Evolutionary conservation across 1,284 basidiomycete species (phyloP), one percentile per base, ranked within the genome.

Genomic region (Somion occarium): DNA sequence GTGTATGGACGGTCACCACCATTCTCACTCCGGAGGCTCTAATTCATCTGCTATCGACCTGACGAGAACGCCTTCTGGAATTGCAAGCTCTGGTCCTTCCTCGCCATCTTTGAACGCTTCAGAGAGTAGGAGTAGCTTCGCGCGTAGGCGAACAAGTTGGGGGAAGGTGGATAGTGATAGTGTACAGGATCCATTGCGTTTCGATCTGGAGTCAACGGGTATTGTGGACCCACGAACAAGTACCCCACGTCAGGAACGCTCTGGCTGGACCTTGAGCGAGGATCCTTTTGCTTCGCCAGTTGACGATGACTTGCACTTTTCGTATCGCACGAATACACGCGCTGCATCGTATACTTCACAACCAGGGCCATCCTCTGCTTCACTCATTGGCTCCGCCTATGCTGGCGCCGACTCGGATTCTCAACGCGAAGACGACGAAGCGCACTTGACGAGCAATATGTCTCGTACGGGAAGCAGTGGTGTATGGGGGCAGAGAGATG

Each of bases 21-120:
- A 54, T 48, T 49, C 56, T 15, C 55, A 53, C 19, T 53, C 58
- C 41, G 58, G 47, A 44, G 60, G 55, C 44, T 76, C 78, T 20
- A 73, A 76, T 12, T 76, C 82, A 44, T 82, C 79, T n/a, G 81
- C 78, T 46, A 62, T 83, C 53, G 77, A 84, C 65, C 63, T 83
- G 42, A 69, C 74, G 48, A 67, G 73, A 26, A 72, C 74, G 25
- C 63, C 73, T 48, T 64, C 74, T 53, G 75, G 75, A 34, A 63
- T 78, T 41, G 68, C 64, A 50, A 63, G 42, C 47, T 71, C 71
- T 37, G 70, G 73, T 24, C 71, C 77, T 15, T 59, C 64, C 24
- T 80, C 82, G 12, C 79, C 82, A 23, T 69, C 78, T n/a, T 67
- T 80, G 43, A 67, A 68, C 25, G 70, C 78, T 23, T 70, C 73